Evolutionary conservation across 1,284 basidiomycete species (phyloP).

Genomic region (Ganoderma sp.): DNA sequence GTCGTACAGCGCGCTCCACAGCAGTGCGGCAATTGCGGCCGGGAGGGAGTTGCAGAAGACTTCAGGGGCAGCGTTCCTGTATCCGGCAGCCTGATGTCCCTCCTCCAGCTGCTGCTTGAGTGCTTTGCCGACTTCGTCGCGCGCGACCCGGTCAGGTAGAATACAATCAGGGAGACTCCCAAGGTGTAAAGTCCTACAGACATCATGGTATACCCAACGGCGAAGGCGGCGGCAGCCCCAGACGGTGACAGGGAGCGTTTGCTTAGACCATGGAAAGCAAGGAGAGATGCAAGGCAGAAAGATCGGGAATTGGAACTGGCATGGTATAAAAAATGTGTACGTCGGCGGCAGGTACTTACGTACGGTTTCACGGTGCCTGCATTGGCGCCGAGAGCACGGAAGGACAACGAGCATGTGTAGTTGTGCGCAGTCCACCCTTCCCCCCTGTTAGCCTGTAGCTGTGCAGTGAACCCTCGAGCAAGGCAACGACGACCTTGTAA

Average conservation of each 20-base stretch:
- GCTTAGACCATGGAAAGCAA: constrained; percentile 58
- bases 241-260: constrained; percentile 68
- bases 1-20: constrained; percentile 69
- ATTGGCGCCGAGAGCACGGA: no score
- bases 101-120: constrained; percentile 82
- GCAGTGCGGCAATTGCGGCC: constrained; percentile 65
- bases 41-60: constrained; percentile 83
- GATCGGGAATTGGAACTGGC: background rate
- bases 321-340: background rate
- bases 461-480: no score
- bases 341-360: background rate
- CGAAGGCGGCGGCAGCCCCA: constrained; percentile 78
- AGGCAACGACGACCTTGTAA: no score
- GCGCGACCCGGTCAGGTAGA: constrained; percentile 82
- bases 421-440: no score
- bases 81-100: constrained; percentile 71
- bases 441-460: no score
- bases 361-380: no score
- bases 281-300: constrained; percentile 46
- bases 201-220: constrained; percentile 74
- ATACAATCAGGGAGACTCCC: constrained; percentile 76
- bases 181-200: constrained; percentile 67
- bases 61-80: constrained; percentile 79
- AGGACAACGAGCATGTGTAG: no score
- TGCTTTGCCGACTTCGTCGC: constrained; percentile 84